Evolutionary conservation across 1,139 yeast species (phyloP), one percentile per base, ranked within the genome.

Genomic region (Geotrichum citri-aurantii): DNA sequence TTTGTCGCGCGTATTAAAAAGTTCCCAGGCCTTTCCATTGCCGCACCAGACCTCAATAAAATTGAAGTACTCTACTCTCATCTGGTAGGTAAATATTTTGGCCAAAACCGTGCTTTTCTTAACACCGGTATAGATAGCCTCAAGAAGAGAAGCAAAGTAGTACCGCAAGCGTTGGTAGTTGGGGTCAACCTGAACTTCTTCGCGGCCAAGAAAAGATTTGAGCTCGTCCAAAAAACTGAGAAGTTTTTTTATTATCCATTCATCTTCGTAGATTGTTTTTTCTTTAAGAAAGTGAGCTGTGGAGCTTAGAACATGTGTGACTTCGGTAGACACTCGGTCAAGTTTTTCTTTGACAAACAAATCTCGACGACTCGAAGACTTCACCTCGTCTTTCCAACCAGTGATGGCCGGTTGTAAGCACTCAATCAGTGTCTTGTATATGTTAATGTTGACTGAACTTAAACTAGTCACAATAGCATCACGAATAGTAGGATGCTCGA

Each of bases 31-130:
- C 56, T 82, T 86, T 1, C 98, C 98, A 70, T 82, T 84, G 0
- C 96, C 96, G 72, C 97, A 90, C 99, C 99, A 95, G 68, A 89
- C 96, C 64, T 88, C 91, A 62, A 93, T 76, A 67, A 82, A 86
- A 53, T 85, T 83, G 73, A 90, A 91, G 65, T 95, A 87, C 0
- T 91, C 87, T 27, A 88, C 84, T 60, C 97, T 78, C 10, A 93
- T 95, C 66, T 86, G 92, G 69, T 91, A 91, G 1, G 96, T 93
- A 26, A 92, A 75, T 82, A 93, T 83, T 52, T 77, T 76, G 24
- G 78, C 80, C 6, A 81, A 73, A 44, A 76, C 76, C 2, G 68
- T 67, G 57, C 75, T 65, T 62, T 65, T 71, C 65, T 75, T 73
- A 54, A 83, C 70, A 24, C 88, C 83, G 7, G 75, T 69, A 65